These are phyloP conservation scores for Cladosporium sp. DNA, from an alignment of 2,329 filamentous ascomycete species.

Conservation along the genomic window DNA sequence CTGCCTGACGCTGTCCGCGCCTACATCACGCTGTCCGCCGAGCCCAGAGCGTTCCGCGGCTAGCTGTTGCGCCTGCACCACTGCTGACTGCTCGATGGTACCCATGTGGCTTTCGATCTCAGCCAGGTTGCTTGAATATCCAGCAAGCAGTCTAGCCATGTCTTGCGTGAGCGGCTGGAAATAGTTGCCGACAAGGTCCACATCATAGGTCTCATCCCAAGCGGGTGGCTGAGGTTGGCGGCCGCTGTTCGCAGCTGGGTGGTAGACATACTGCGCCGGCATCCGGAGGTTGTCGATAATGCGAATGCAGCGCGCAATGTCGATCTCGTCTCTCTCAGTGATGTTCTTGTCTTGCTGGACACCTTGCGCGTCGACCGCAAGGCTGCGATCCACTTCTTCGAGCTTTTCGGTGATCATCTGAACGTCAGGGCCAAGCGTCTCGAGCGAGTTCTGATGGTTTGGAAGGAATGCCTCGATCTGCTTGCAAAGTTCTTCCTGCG, in stretches of 20 bases:
- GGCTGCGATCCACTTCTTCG: constrained; percentile 56
- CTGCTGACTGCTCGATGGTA: constrained; percentile 41
- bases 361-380: constrained; percentile 56
- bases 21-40: constrained; percentile 16
- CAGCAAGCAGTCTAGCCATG: constrained; percentile 33
- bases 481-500: constrained; percentile 69
- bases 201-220: constrained; percentile 30
- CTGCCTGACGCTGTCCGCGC: constrained; percentile 36
- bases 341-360: constrained; percentile 52
- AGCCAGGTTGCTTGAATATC: constrained; percentile 37
- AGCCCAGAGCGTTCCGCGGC: constrained; percentile 24
- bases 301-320: constrained; percentile 65
- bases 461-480: constrained; percentile 64
- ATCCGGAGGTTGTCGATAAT: constrained; percentile 69
- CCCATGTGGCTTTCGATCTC: constrained; percentile 45
- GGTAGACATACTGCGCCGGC: constrained; percentile 57
- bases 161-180: constrained; percentile 38
- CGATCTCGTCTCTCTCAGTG: constrained; percentile 60
- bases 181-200: constrained; percentile 42
- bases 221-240: constrained; percentile 13
- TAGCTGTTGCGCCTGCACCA: constrained; percentile 39
- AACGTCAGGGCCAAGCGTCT: constrained; percentile 59
- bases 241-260: constrained; percentile 17
- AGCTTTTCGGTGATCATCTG: constrained; percentile 56
- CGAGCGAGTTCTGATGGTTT: constrained; percentile 56